A percentile compares a stretch with the other conserved stretches of the same genome.
Evolutionary conservation across 2,329 filamentous ascomycete genomes (phyloP).

Genomic region (Colletotrichum sp.): DNA sequence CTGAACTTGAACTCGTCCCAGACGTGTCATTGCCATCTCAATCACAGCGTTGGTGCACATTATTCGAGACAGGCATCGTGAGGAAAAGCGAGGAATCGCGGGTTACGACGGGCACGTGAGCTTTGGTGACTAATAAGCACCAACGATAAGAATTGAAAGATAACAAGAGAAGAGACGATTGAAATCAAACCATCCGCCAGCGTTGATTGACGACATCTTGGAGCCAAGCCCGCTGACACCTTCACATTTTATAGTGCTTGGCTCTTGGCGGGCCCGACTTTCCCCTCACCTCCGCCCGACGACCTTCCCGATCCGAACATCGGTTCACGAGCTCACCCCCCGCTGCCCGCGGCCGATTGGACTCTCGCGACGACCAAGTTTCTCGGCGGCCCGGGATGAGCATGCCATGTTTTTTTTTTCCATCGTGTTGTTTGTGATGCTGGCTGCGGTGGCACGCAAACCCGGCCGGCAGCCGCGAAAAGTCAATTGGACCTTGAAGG

Average conservation of each 20-base stretch:
- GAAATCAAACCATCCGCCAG: background rate
- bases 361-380: background rate
- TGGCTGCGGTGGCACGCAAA: background rate
- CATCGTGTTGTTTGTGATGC: background rate
- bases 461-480: background rate
- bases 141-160: background rate
- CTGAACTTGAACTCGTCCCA: too few species aligned
- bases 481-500: background rate
- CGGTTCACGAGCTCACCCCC: background rate
- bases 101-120: background rate
- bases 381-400: slow-evolving; percentile 14
- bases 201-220: background rate
- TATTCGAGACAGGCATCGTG: too few species aligned
- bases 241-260: background rate
- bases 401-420: background rate
- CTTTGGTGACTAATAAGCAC: background rate
- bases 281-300: slow-evolving; percentile 5
- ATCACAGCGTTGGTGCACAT: too few species aligned
- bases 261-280: slow-evolving; percentile 15
- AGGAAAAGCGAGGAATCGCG: too few species aligned
- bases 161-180: background rate
- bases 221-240: background rate
- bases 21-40: too few species aligned
- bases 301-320: slow-evolving; percentile 19
- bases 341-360: slow-evolving; percentile 7